A percentile compares a stretch with the other conserved stretches of the same genome.
Conservation (phyloP, 768 basidiomycete genomes). For the Termitomyces sp. region DNA sequence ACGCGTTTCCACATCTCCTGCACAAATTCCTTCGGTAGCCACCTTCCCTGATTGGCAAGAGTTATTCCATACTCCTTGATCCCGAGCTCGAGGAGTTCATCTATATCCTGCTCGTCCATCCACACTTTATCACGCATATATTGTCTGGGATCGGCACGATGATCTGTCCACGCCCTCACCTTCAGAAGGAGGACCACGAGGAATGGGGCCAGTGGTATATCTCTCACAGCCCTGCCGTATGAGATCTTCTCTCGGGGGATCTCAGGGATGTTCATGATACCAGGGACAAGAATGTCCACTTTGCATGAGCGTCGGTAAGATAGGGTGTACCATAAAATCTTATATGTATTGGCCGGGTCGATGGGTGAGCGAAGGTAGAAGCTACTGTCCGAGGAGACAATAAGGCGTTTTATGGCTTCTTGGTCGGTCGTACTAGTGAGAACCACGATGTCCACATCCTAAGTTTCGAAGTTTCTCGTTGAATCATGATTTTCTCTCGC, state of each 20-base stretch:
- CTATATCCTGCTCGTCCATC: conserved; percentile 36
- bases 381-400: conserved; percentile 23
- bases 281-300: conserved; percentile 34
- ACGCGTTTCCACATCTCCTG: conserved; percentile 20
- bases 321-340: conserved; percentile 35
- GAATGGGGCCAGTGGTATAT: conserved; percentile 34
- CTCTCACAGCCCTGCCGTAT: conserved; percentile 6
- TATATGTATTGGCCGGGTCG: conserved; percentile 33
- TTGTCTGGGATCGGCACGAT: conserved; percentile 22
- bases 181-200: conserved; percentile 36
- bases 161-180: conserved; percentile 37
- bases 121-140: conserved; percentile 32
- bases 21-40: conserved; percentile 26
- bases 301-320: conserved; percentile 23
- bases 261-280: conserved; percentile 29
- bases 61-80: conserved; percentile 18
- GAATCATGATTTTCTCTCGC: background rate
- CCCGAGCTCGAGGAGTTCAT: conserved; percentile 32
- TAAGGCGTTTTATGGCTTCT: conserved; percentile 35
- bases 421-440: conserved; percentile 23
- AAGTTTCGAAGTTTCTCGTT: background rate
- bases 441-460: conserved; percentile 47
- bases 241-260: conserved; percentile 20
- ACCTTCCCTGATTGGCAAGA: conserved; percentile 16
- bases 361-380: conserved; percentile 35